Conservation (phyloP, 371 early-diverging fungal genomes). For the Mortierella sp. region DNA sequence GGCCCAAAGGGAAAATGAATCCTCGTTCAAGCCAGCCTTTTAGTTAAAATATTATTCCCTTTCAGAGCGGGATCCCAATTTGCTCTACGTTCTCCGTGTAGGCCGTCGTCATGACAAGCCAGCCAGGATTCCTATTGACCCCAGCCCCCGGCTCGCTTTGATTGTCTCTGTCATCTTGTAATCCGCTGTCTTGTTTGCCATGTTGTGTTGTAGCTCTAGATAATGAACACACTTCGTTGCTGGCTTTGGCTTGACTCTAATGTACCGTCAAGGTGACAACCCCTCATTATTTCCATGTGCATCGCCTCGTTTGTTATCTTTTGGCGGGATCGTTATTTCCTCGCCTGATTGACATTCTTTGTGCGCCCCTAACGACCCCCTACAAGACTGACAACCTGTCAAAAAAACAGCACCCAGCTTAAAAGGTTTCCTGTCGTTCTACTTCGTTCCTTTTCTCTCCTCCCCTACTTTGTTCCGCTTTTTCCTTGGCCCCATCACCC, state of each 20-base stretch:
- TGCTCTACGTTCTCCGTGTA: neutral
- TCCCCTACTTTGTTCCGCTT: constrained; percentile 16
- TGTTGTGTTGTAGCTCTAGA: neutral
- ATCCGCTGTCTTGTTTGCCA: neutral
- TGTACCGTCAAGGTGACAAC: neutral
- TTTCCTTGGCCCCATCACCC: neutral
- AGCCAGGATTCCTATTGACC: neutral
- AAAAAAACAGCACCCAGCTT: neutral
- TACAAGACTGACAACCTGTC: neutral
- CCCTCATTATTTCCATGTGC: neutral
- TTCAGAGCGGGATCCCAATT: neutral
- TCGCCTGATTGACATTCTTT: neutral
- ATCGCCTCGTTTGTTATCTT: no score
- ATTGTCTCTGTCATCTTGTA: neutral
- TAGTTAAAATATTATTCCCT: no score
- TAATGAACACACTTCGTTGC: neutral
- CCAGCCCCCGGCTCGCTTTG: neutral
- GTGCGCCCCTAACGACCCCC: neutral
- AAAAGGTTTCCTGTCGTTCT: neutral
- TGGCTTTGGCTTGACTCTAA: neutral
- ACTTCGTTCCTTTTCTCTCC: neutral
- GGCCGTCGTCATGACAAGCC: neutral
- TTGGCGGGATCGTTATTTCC: neutral
- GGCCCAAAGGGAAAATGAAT: neutral
- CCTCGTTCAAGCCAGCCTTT: neutral